These are phyloP conservation scores for Ettlia oleoabundans DNA, from an alignment of 139 green algal species.

Conservation along the genomic window DNA sequence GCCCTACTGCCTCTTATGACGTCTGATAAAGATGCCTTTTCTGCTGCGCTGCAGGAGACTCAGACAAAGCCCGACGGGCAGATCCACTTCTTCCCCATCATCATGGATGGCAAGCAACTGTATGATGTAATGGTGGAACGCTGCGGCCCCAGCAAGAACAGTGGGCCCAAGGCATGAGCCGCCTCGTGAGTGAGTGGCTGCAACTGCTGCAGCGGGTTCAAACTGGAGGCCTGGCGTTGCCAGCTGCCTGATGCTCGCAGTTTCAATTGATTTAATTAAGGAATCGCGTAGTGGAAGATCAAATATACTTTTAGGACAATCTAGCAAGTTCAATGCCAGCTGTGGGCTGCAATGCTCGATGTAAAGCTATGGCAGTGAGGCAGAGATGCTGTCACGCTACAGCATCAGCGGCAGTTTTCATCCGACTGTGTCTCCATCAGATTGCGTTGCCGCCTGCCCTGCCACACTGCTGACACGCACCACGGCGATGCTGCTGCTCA, in stretches of 20 bases:
- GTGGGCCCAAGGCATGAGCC: slow-evolving; percentile 58
- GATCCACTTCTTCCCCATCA: slow-evolving; percentile 96
- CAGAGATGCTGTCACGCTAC: too few species aligned
- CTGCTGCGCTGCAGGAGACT: slow-evolving; percentile 86
- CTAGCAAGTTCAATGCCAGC: too few species aligned
- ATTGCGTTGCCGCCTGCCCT: background rate
- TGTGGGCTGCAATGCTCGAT: too few species aligned
- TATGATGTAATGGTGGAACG: slow-evolving; percentile 90
- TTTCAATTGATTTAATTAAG: background rate
- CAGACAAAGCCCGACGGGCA: slow-evolving; percentile 98
- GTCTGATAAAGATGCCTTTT: too few species aligned
- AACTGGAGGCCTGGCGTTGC: too few species aligned
- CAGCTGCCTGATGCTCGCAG: background rate
- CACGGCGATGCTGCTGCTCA: slow-evolving; percentile 49
- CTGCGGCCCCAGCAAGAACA: slow-evolving; percentile 71
- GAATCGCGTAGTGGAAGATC: background rate
- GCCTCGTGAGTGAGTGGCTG: too few species aligned
- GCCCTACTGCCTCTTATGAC: too few species aligned
- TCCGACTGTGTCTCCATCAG: too few species aligned
- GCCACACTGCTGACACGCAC: background rate
- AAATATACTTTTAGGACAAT: too few species aligned
- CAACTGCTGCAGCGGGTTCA: too few species aligned
- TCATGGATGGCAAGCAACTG: slow-evolving; percentile 92
- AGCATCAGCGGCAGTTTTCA: too few species aligned
- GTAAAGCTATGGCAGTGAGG: too few species aligned